phyloP scores from a whole-genome alignment of 192 early-diverging fungal genomes.

The Coemansia sp. region DNA sequence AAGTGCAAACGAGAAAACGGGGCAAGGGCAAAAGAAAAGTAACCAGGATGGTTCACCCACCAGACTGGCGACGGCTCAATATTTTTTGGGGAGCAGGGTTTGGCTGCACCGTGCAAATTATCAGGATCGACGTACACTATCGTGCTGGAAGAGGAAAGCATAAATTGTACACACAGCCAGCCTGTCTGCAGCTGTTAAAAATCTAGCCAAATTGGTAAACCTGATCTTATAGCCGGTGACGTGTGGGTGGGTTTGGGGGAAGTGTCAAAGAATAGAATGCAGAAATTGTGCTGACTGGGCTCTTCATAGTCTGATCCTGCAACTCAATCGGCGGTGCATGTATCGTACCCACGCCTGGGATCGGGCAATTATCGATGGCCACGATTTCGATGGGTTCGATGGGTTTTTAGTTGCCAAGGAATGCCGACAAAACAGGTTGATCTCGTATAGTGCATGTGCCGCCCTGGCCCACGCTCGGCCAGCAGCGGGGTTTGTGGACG shows the following conservation, averaged over 20 bases:
- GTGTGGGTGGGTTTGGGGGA: too few relatives aligned
- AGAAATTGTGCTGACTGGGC: neutral
- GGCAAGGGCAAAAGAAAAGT: too few relatives aligned
- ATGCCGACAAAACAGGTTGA: constrained; percentile 5
- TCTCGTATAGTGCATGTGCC: constrained; percentile 7
- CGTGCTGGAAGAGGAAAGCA: neutral
- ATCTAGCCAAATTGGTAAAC: neutral
- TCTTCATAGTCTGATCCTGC: neutral
- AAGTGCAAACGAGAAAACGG: neutral
- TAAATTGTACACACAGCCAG: neutral
- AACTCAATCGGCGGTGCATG: constrained; percentile 1
- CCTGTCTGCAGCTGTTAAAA: neutral
- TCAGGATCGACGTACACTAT: constrained; percentile 34
- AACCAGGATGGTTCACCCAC: neutral
- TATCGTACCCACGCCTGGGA: constrained; percentile 10
- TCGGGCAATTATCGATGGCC: neutral
- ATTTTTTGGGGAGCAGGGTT: constrained; percentile 7
- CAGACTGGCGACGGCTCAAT: neutral
- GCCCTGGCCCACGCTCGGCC: neutral
- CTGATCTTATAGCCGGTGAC: too few relatives aligned
- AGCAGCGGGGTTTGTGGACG: neutral
- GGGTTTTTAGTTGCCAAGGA: neutral
- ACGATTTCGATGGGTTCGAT: constrained; percentile 6
- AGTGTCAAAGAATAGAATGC: neutral
- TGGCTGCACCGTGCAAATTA: constrained; percentile 48